A percentile compares a stretch with the other conserved stretches of the same genome.
These are phyloP conservation scores for Mycosarcoma maydis DNA, from an alignment of 1,284 basidiomycete species.

Conservation along the genomic window DNA sequence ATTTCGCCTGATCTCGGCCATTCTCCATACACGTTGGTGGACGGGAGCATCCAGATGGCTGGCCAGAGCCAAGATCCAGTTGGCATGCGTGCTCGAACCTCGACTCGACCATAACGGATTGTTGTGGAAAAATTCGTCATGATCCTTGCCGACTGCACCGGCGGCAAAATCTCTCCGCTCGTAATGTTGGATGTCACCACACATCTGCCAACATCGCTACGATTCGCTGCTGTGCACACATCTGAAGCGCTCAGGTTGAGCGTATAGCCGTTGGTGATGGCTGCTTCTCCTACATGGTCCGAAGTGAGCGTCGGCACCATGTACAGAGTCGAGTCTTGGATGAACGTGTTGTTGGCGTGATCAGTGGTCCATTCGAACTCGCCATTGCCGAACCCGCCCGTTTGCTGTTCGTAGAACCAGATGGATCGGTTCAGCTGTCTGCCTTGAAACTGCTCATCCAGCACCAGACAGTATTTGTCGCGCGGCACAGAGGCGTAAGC, in stretches of 20 bases:
- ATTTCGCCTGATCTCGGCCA: slow-evolving; percentile 83
- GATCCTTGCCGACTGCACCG: slow-evolving; percentile 80
- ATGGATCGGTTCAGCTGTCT: slow-evolving; percentile 72
- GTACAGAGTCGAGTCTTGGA: slow-evolving; percentile 79
- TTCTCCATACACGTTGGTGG: slow-evolving; percentile 74
- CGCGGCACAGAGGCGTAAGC: slow-evolving; percentile 21
- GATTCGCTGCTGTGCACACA: slow-evolving; percentile 74
- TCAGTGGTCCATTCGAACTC: slow-evolving; percentile 87
- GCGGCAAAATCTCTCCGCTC: slow-evolving; percentile 74
- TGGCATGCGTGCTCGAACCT: slow-evolving; percentile 81
- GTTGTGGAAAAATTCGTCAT: slow-evolving; percentile 74
- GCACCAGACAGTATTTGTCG: slow-evolving; percentile 72
- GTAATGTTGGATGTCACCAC: slow-evolving; percentile 68
- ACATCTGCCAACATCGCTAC: slow-evolving; percentile 69
- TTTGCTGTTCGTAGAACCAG: slow-evolving; percentile 80
- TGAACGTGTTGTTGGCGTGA: slow-evolving; percentile 79
- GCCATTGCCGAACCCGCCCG: slow-evolving; percentile 85
- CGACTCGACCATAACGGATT: slow-evolving; percentile 83
- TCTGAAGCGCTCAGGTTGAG: slow-evolving; percentile 80
- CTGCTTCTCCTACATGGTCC: slow-evolving; percentile 74
- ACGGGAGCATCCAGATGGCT: slow-evolving; percentile 85
- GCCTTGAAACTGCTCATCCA: slow-evolving; percentile 80
- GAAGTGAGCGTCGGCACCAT: slow-evolving; percentile 84
- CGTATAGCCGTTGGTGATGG: slow-evolving; percentile 76
- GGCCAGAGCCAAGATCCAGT: slow-evolving; percentile 79